These are phyloP conservation scores for Boletales sp. DNA, from an alignment of 768 basidiomycete genomes.

Conservation along the genomic window DNA sequence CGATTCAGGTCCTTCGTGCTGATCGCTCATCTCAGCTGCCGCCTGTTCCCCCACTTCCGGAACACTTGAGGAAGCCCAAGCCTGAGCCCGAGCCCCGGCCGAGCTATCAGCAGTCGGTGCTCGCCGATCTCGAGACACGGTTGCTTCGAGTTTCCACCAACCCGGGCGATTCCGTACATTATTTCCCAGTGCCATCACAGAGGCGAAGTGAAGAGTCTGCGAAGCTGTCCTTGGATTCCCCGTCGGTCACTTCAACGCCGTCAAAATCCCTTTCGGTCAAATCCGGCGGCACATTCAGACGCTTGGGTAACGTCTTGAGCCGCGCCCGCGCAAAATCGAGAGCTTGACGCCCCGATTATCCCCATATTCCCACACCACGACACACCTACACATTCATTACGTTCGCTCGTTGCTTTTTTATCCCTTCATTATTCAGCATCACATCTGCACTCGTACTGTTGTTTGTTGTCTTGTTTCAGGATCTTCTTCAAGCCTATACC, in stretches of 20 bases:
- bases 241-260: conserved; percentile 23
- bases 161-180: conserved; percentile 30
- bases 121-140: conserved; percentile 30
- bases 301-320: conserved; percentile 15
- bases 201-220: conserved; percentile 27
- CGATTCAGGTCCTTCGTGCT: background rate
- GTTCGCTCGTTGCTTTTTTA: conserved; percentile 8
- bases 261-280: conserved; percentile 21
- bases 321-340: conserved; percentile 23
- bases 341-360: conserved; percentile 8
- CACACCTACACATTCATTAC: conserved; percentile 2
- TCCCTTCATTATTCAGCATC: conserved; percentile 14
- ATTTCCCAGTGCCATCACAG: conserved; percentile 32
- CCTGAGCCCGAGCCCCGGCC: conserved; percentile 14
- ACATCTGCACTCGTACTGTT: background rate
- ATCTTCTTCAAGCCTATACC: background rate
- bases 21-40: conserved; percentile 18
- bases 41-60: conserved; percentile 25
- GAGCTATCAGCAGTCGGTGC: conserved; percentile 29
- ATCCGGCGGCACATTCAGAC: conserved; percentile 19
- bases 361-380: conserved; percentile 2
- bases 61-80: conserved; percentile 18
- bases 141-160: conserved; percentile 25
- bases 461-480: background rate
- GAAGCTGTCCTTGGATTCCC: conserved; percentile 27